phyloP scores from a whole-genome alignment of 2,329 filamentous ascomycete genomes.

The Trichoderma arundinaceum region DNA sequence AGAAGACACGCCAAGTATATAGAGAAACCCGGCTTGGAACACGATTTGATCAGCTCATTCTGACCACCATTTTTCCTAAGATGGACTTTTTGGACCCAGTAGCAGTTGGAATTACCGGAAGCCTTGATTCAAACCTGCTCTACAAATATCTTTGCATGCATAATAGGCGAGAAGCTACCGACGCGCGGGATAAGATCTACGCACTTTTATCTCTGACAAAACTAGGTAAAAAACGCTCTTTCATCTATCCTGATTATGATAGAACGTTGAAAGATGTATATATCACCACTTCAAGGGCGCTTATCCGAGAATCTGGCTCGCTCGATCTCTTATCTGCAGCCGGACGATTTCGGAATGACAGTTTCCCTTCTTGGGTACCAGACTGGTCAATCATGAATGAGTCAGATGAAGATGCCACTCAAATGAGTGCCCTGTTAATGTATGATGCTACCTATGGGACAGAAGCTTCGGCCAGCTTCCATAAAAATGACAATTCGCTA shows the following conservation, averaged over 20 bases:
- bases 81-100: conserved; percentile 1
- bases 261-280: neutral
- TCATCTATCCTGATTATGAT: conserved; percentile 11
- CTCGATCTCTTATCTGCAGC: conserved; percentile 8
- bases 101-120: neutral
- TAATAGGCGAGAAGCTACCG: conserved; percentile 8
- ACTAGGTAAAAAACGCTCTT: neutral
- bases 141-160: conserved; percentile 17
- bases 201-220: conserved; percentile 13
- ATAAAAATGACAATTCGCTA: neutral
- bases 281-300: neutral
- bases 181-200: conserved; percentile 12
- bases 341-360: neutral
- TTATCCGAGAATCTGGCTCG: conserved; percentile 5
- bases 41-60: neutral
- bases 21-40: neutral
- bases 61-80: neutral
- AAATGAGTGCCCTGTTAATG: neutral
- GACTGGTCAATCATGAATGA: neutral
- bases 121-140: neutral
- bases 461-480: neutral
- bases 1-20: conserved; percentile 5
- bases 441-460: neutral
- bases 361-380: neutral
- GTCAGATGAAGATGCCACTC: neutral